Evolutionary conservation across 768 basidiomycete species (phyloP).

Genomic region (Phaffia australis): DNA sequence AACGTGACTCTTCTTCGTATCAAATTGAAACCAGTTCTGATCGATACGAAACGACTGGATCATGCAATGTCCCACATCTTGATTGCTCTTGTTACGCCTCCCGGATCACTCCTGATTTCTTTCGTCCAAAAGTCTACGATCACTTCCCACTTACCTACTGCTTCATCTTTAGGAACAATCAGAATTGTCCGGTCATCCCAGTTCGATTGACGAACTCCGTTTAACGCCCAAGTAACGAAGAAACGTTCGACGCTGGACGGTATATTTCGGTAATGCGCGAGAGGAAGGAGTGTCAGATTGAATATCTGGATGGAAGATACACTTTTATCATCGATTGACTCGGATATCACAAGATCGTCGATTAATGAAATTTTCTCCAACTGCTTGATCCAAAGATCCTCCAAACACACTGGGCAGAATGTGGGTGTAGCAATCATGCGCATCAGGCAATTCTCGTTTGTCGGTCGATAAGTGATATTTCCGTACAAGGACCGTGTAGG

Average conservation of each 20-base stretch:
- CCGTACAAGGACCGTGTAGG: slow-evolving; percentile 66
- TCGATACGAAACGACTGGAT: no score
- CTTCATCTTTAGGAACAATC: background rate
- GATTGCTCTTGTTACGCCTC: background rate
- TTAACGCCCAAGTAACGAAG: slow-evolving; percentile 3
- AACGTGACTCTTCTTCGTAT: no score
- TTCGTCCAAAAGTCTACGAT: slow-evolving; percentile 9
- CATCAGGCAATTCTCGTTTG: slow-evolving; percentile 75
- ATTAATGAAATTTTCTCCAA: slow-evolving; percentile 53
- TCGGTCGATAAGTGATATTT: slow-evolving; percentile 62
- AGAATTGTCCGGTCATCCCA: background rate
- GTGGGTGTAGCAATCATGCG: slow-evolving; percentile 57
- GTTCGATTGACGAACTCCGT: background rate
- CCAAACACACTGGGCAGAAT: slow-evolving; percentile 63
- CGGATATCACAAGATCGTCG: slow-evolving; percentile 42
- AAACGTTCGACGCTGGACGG: background rate
- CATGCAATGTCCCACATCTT: background rate
- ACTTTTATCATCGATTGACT: background rate
- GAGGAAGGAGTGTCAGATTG: slow-evolving; percentile 49
- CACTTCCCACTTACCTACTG: background rate
- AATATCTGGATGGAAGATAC: slow-evolving; percentile 28
- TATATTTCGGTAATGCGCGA: slow-evolving; percentile 47
- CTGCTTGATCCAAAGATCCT: slow-evolving; percentile 62
- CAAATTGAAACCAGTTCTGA: no score
- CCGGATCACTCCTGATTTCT: slow-evolving; percentile 2